Evolutionary conservation across 495 filamentous ascomycete genomes (phyloP), one percentile per base, ranked within the genome.

Genomic region (Neurospora intermedia): DNA sequence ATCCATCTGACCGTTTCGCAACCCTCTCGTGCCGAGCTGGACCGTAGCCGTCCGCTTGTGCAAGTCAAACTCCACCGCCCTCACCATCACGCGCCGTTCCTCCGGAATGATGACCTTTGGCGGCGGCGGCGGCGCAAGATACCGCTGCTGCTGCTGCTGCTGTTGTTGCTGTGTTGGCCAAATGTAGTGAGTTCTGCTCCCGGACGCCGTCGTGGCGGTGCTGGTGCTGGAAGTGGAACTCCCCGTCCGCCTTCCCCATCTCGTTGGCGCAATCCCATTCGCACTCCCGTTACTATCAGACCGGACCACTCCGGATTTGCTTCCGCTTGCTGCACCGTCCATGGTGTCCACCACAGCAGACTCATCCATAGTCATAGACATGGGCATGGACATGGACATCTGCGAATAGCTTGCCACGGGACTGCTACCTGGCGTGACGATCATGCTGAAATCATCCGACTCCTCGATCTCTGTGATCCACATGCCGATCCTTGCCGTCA

Each of bases 381-480:
- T 48, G 9, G 18, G 18, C 20, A 23, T 59, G 4, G 45, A 27
- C 20, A 27, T 74, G 8, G 79, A 81, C 13, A 78, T 76, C 6
- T 78, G 77, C 40, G 78, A 80, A 16, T 75, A 77, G 31, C 78
- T 74, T 42, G 78, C 78, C 3, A 78, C 75, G 48, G 79, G 78
- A 69, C 75, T 80, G 40, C 80, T 75, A 10, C 73, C 77, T n/a
- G 76, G 76, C 0, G 82, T 77, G 31, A 5, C 43, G 43, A 73
- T 71, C 7, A 75, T 73, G 6, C 59, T 39, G 54, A 41, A 59
- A 18, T 84, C 81, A 5, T 81, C 82, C 38, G 82, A 81, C 74
- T 92, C 90, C 75, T 92, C 89, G 31, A 89, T 81, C 11, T 81
- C 80, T 72, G 88, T 83, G 73, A 90, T 80, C 80, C 86, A 86